These are phyloP conservation scores for Carex myosuroides DNA, from an alignment of 176 grass and related monocot species.

Conservation along the genomic window DNA sequence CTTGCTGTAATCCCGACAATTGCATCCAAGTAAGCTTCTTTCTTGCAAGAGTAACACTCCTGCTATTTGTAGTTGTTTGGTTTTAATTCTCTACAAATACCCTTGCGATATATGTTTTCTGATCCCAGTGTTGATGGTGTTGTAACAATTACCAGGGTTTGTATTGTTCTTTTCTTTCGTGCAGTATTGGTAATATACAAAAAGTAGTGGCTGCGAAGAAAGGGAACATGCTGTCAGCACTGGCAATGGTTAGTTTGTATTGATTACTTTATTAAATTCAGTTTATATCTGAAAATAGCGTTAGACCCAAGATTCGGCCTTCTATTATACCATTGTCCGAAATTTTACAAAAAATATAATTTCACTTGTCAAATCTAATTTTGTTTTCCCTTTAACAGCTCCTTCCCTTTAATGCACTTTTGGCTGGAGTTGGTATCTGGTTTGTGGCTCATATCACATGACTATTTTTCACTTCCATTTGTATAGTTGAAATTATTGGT, in stretches of 20 bases:
- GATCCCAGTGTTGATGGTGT: neutral
- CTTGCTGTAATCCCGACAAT: conserved; percentile 79
- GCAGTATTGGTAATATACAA: conserved; percentile 73
- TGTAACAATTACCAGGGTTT: neutral
- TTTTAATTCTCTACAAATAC: neutral
- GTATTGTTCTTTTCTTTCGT: conserved; percentile 8
- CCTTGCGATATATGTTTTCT: conserved; percentile 5
- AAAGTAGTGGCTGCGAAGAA: conserved; percentile 70
- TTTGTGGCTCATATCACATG: conserved; percentile 32
- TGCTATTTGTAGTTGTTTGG: conserved; percentile 7
- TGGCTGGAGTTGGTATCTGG: conserved; percentile 79
- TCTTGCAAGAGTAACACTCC: conserved; percentile 5
- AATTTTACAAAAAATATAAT: neutral
- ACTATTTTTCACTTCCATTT: neutral
- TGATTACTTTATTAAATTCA: conserved; percentile 11
- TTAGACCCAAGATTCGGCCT: neutral
- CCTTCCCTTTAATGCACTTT: conserved; percentile 60
- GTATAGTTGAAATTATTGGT: neutral
- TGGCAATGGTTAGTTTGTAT: conserved; percentile 75
- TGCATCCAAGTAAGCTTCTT: conserved; percentile 64
- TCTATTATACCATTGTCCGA: neutral
- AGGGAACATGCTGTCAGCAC: conserved; percentile 74
- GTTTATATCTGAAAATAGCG: neutral
- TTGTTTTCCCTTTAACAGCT: conserved; percentile 44
- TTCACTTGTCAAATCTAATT: conserved; percentile 17